Evolutionary conservation across 1,284 basidiomycete genomes (phyloP), one percentile per base, ranked within the genome.

Genomic region (Pulveroboletus sp.): DNA sequence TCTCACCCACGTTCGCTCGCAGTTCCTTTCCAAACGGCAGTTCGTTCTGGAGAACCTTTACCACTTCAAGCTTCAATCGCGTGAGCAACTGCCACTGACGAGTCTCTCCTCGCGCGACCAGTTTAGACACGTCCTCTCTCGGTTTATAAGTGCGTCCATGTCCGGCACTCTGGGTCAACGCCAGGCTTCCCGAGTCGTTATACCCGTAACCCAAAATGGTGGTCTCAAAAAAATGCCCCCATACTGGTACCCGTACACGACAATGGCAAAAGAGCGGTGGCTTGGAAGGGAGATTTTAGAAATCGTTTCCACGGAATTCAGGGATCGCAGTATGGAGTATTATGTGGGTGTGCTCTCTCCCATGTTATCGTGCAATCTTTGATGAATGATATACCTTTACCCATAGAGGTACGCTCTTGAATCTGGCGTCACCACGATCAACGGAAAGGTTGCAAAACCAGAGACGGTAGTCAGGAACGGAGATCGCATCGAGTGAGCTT

Each of bases 341-440:
- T 96, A 96, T 79, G 93, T 94, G 72, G 65, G 91, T 85, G 38
- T 31, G 28, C 54, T 39, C 25, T 31, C 35, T 35, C 33, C 15
- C 49, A 17, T 33, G 9, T 8, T 43, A 20, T 55, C 47, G 29
- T 26, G 14, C 5, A n/a, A 29, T 29, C 11, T n/a, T 31, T 29
- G 35, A 61, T 43, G 0, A 17, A 45, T 31, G 29, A 31, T 24
- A 33, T 36, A 12, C 38, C 5, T 29, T 38, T n/a, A 20, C 54
- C 6, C 42, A 10, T 57, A 95, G 93, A 83, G 88, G 75, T 94
- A 94, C 71, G 94, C 96, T 10, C 78, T 98, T 28, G 89, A 95
- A 68, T 92, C 91, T n/a, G 96, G 96, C 4, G 92, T 97, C 22
- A 97, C 94, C 14, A 94, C 91, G 8, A 85, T 99, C 57, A 98